Conservation (phyloP, 768 basidiomycete species). For the Hericium rajendrae region DNA sequence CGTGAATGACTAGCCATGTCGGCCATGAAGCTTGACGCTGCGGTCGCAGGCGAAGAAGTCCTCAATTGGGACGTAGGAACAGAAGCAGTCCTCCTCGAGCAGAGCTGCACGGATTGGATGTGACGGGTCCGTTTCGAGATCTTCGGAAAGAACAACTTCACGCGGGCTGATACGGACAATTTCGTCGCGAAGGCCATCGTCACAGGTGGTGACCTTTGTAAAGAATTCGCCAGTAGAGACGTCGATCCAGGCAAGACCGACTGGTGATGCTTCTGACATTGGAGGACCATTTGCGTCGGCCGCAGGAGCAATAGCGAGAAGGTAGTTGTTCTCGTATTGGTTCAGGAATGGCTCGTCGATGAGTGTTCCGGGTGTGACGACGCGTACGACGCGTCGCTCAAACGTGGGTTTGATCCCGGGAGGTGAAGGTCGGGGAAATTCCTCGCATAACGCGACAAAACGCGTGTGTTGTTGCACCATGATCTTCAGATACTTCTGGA, state of each 20-base stretch:
- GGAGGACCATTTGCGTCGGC: not conserved
- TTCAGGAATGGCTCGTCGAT: constrained; percentile 87
- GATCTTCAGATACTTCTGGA: constrained; percentile 80
- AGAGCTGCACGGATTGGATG: constrained; percentile 43
- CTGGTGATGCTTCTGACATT: not conserved
- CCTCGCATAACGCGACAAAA: constrained; percentile 91
- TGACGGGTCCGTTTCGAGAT: constrained; percentile 24
- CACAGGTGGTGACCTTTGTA: constrained; percentile 42
- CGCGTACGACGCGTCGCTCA: constrained; percentile 73
- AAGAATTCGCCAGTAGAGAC: constrained; percentile 93
- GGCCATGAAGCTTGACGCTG: no score
- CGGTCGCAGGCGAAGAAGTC: no score
- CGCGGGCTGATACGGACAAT: constrained; percentile 71
- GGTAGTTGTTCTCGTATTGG: constrained; percentile 81
- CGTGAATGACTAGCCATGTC: no score
- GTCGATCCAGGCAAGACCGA: constrained; percentile 92
- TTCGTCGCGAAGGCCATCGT: constrained; percentile 64
- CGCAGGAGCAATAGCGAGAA: constrained; percentile 51
- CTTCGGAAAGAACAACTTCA: constrained; percentile 64
- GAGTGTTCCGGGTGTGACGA: constrained; percentile 90
- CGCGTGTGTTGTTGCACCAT: constrained; percentile 76
- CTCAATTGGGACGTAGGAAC: constrained; percentile 33
- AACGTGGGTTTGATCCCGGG: constrained; percentile 49
- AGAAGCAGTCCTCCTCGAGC: constrained; percentile 42
- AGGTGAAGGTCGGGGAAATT: constrained; percentile 50